Evolutionary conservation across 2,329 filamentous ascomycete genomes (phyloP).

Genomic region (Cytospora piceae): DNA sequence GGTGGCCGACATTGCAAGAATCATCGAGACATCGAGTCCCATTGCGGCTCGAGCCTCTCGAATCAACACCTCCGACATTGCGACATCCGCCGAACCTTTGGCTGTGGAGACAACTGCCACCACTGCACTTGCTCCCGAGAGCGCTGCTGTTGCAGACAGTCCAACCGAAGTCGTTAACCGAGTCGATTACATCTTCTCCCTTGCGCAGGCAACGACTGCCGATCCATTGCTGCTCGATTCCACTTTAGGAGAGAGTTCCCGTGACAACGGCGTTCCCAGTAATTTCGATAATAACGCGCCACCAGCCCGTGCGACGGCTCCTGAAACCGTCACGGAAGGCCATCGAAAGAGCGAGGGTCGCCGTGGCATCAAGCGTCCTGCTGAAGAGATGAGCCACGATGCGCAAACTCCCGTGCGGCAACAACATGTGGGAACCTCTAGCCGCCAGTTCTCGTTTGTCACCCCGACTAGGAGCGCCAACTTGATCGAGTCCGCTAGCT

Average conservation of each 20-base stretch:
- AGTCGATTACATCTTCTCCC: neutral
- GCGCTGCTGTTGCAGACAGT: neutral
- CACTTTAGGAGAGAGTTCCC: neutral
- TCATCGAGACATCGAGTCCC: slow-evolving; percentile 5
- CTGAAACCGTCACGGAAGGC: neutral
- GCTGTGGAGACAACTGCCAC: neutral
- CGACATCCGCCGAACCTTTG: no score
- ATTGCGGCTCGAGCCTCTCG: neutral
- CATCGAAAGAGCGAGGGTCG: neutral
- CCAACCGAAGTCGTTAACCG: neutral
- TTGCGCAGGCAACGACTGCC: neutral
- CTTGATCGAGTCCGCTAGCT: neutral
- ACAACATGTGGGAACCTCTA: neutral
- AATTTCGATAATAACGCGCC: neutral
- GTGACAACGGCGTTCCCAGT: neutral
- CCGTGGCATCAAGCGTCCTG: neutral
- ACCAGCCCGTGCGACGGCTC: neutral
- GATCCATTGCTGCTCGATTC: neutral
- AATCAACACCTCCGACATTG: no score
- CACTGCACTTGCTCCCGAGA: neutral
- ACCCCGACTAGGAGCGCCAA: neutral
- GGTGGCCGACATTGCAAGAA: slow-evolving; percentile 16
- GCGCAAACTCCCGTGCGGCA: neutral
- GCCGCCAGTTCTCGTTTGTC: neutral
- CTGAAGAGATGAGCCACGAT: neutral